These are phyloP conservation scores for Neoboletus subvelutipes DNA, from an alignment of 768 basidiomycete species.

Conservation along the genomic window DNA sequence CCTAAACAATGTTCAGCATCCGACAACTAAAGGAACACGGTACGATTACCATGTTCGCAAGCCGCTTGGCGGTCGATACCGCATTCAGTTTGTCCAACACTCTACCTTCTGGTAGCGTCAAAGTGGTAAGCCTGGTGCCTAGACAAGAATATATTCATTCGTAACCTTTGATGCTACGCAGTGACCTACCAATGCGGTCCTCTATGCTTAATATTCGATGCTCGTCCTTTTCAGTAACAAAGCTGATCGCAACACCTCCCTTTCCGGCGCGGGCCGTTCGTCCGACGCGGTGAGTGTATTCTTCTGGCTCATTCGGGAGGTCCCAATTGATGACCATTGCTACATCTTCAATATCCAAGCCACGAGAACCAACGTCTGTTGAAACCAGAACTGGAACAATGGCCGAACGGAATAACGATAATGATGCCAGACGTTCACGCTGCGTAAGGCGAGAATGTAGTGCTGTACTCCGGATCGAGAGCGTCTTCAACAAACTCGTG, in stretches of 20 bases:
- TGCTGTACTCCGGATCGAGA: conserved; percentile 81
- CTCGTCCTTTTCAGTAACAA: conserved; percentile 93
- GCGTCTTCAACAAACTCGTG: conserved; percentile 70
- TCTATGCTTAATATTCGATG: conserved; percentile 82
- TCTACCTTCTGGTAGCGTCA: conserved; percentile 72
- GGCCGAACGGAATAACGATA: conserved; percentile 83
- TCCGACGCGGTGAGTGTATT: conserved; percentile 95
- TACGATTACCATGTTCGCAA: conserved; percentile 84
- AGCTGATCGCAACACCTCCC: conserved; percentile 88
- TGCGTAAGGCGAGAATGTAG: conserved; percentile 94
- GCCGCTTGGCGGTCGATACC: conserved; percentile 90
- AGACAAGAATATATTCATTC: conserved; percentile 4
- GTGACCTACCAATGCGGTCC: conserved; percentile 72
- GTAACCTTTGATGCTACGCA: background rate
- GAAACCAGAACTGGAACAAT: conserved; percentile 90
- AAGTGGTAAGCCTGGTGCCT: conserved; percentile 77
- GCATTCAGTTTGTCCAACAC: conserved; percentile 83
- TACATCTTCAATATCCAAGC: conserved; percentile 94
- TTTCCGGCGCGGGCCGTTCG: conserved; percentile 88
- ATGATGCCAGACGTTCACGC: conserved; percentile 77
- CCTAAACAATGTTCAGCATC: conserved; percentile 40
- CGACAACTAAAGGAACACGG: background rate
- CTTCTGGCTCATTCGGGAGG: conserved; percentile 83
- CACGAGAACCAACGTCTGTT: conserved; percentile 94
- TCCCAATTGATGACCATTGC: conserved; percentile 98